Evolutionary conservation across 176 grass and related monocot genomes (phyloP), one percentile per base, ranked within the genome.

Genomic region (Raddia guianensis): DNA sequence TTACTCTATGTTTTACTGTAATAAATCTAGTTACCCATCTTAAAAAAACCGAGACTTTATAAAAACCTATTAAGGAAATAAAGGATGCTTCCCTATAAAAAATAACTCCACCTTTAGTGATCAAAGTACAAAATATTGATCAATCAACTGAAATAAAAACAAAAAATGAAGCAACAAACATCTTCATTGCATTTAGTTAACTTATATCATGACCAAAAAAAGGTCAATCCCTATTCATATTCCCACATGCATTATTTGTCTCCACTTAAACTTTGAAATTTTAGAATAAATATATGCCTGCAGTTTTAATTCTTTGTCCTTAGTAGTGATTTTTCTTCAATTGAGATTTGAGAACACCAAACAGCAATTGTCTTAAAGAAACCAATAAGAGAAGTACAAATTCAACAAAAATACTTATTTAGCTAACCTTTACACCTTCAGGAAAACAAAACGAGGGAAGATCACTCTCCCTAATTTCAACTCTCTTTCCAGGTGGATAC

Each of bases 381-480:
- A 15, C 59, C 8, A 66, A 82, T 32, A 73, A 27, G 13, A 58
- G 18, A n/a, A 47, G 43, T 59, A 62, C 21, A 70, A 60, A 75
- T 73, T 74, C 43, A 83, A 40, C 42, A 42, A 81, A 44, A 64
- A 72, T 27, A 18, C 61, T 70, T 65, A 72, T 66, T 55, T 63
- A 70, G 68, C 90, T 65, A 81, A 99, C 96, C 96, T 95, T 95
- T 79, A 99, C 92, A 68, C 96, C 92, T 72, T 99, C 92, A 63
- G 96, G 96, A 72, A 99, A 99, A 89, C 96, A 99, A 75, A 99
- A 99, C 18, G 90, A 77, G 68, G 96, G 96, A 61, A 99, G 82
- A 84, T 95, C 96, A 72, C 47, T 59, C 86, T 93, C 96, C 69
- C 90, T 86, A 78, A 90, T 91, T 68, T 91, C 92, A 15, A 73